Conservation (phyloP, 768 basidiomycete species). For the Guyanaporus albipodus region DNA sequence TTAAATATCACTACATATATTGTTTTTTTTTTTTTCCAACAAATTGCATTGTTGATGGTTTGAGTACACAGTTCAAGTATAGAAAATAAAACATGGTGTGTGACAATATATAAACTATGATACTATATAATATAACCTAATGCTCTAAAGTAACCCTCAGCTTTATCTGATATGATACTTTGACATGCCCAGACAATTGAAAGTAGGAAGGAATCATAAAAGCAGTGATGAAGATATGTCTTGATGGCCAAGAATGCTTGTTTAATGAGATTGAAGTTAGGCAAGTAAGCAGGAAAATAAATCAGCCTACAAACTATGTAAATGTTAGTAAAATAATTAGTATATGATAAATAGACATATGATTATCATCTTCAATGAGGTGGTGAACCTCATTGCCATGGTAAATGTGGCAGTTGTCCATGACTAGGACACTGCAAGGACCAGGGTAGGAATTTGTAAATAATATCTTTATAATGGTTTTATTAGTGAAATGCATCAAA, state of each 20-base stretch:
- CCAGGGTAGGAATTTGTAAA: slow-evolving; percentile 5
- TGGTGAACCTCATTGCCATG: slow-evolving; percentile 17
- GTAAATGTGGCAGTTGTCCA: slow-evolving; percentile 26
- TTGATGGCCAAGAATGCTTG: neutral
- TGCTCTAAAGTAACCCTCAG: slow-evolving; percentile 1
- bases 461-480: neutral
- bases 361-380: slow-evolving; percentile 16
- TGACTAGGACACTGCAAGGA: slow-evolving; percentile 14
- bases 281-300: neutral
- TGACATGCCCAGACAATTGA: neutral
- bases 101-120: no score
- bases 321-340: neutral
- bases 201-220: neutral
- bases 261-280: neutral
- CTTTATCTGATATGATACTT: slow-evolving; percentile 2
- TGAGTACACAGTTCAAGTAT: no score
- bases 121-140: no score
- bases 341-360: slow-evolving; percentile 6
- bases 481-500: no score
- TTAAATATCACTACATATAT: no score
- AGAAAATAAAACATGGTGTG: no score
- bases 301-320: neutral
- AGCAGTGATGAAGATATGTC: neutral
- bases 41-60: no score
- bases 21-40: no score